These are phyloP conservation scores for Myriangium duriaei DNA, from an alignment of 2,329 filamentous ascomycete species.

Conservation along the genomic window DNA sequence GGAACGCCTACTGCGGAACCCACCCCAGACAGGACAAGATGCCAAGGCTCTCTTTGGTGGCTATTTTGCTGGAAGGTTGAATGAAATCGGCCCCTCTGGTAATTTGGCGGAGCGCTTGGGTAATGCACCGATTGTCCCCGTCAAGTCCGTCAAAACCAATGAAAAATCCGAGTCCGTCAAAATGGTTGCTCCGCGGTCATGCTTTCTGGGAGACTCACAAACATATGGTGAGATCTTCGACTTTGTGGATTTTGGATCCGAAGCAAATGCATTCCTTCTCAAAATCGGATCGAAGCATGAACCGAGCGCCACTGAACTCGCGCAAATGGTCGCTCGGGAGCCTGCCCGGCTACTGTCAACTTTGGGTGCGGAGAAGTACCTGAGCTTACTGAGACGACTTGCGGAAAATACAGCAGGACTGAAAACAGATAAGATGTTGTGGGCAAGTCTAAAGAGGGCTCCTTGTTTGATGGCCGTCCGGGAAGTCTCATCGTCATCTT, in stretches of 20 bases:
- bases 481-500: conserved; percentile 48
- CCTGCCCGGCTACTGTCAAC: conserved; percentile 70
- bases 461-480: conserved; percentile 74
- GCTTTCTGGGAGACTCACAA: conserved; percentile 63
- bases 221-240: conserved; percentile 87
- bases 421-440: conserved; percentile 67
- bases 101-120: conserved; percentile 48
- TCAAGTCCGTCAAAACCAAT: conserved; percentile 29
- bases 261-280: conserved; percentile 79
- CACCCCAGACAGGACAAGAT: conserved; percentile 53
- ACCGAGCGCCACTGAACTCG: conserved; percentile 76
- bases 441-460: conserved; percentile 60
- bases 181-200: conserved; percentile 56
- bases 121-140: conserved; percentile 59
- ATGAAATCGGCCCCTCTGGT: conserved; percentile 51
- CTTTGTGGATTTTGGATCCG: conserved; percentile 83
- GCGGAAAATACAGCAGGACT: conserved; percentile 59
- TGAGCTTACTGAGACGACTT: conserved; percentile 67
- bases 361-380: conserved; percentile 76
- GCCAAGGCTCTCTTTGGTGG: conserved; percentile 65
- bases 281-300: conserved; percentile 85
- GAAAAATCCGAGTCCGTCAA: conserved; percentile 35
- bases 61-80: conserved; percentile 69
- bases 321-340: conserved; percentile 68
- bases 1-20: conserved; percentile 55